Evolutionary conservation across 129 eudicot species (phyloP), one percentile per base, ranked within the genome.

Genomic region (Flaveria linearis): DNA sequence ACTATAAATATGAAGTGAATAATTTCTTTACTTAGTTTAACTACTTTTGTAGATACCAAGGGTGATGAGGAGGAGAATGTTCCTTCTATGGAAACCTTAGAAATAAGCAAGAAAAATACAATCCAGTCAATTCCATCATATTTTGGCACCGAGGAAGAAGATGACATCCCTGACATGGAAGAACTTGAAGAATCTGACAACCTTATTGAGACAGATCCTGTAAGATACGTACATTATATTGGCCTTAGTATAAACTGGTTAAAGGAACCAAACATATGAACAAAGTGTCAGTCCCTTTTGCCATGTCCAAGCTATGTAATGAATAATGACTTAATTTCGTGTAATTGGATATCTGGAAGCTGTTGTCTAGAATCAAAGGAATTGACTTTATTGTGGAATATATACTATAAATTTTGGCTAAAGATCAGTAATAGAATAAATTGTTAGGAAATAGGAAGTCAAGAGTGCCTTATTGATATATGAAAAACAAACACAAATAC

Each of bases 11-110:
- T 72, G 4, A 53, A 7, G 26, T 26, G 36, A 42, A 11, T 12
- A 3, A 0, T 17, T 71, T 46, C 52, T 82, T 57, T 58, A 53
- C 50, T 57, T 73, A n/a, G 75, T 80, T 64, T 26, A 49, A 64
- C 69, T 80, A 41, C 65, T 69, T 80, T 70, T 70, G 2, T 52
- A 93, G 98, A 90, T 53, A 81, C 83, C 74, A 86, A 84, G 73
- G 71, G 43, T 73, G 91, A 84, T 1, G 96, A 87, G 67, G 96
- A 88, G 71, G 98, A 90, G 51, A 72, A 88, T 76, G 78, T 93
- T 68, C 98, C 98, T 58, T 87, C 96, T 15, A 90, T 93, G 96
- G 98, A 90, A 75, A 73, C 97, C 49, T 80, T 93, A 76, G 96
- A 93, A 78, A 88, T 93, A 73, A 79, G 84, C 85, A 86, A 90